phyloP scores from a whole-genome alignment of 208 protist species.

The Leishmania tropica region DNA sequence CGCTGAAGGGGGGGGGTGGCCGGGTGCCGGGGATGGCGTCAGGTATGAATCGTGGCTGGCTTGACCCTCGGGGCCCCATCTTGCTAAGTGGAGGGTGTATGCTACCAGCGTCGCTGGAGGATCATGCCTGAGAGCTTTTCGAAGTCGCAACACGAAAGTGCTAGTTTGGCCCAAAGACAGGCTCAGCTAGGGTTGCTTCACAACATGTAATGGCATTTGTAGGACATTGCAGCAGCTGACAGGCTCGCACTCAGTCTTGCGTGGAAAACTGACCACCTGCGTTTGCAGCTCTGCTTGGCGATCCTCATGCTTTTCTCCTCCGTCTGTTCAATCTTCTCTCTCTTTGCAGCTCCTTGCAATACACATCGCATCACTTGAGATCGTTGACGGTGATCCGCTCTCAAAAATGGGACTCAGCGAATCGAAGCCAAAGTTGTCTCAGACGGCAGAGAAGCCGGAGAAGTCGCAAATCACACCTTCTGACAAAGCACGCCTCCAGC shows the following conservation, averaged over 20 bases:
- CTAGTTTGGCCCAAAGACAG: neutral
- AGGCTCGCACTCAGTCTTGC: neutral
- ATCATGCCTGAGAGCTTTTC: neutral
- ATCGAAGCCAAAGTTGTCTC: constrained; percentile 18
- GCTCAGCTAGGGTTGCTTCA: neutral
- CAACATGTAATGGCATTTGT: neutral
- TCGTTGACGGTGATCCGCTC: neutral
- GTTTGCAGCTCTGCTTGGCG: neutral
- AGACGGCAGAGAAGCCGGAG: neutral
- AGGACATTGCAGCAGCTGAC: neutral
- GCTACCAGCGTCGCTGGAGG: neutral
- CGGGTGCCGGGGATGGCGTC: too few relatives aligned
- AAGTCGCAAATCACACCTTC: constrained; percentile 58
- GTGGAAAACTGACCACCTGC: neutral
- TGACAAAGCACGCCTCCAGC: constrained; percentile 74
- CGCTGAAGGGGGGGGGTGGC: too few relatives aligned
- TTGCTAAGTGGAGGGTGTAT: neutral
- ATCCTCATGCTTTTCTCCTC: neutral
- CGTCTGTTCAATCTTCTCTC: neutral
- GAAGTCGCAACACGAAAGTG: neutral
- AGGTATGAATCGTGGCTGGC: too few relatives aligned
- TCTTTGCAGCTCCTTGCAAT: neutral
- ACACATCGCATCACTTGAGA: neutral
- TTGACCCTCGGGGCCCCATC: neutral
- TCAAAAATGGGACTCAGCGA: constrained; percentile 19